Evolutionary conservation across 2,329 filamentous ascomycete species (phyloP).

Genomic region (Chaetomiaceae sp.): DNA sequence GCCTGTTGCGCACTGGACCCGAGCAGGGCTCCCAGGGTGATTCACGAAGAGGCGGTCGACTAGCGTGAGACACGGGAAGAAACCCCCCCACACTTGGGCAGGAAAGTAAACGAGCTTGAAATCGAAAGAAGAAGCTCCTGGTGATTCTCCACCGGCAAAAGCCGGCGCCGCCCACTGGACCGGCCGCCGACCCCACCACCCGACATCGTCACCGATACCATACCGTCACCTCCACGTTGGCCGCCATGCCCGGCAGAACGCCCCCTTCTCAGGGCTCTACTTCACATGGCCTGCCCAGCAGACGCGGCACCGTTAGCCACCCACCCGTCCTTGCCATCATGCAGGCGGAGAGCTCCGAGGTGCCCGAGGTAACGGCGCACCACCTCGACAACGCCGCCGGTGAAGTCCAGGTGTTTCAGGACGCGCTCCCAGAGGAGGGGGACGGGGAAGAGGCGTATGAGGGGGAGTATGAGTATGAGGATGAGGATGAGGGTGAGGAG

Average conservation of each 20-base stretch:
- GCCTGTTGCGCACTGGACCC: too few relatives aligned
- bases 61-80: too few relatives aligned
- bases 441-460: neutral
- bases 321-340: slow-evolving; percentile 1
- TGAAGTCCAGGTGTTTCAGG: slow-evolving; percentile 2
- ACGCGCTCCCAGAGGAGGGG: neutral
- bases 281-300: slow-evolving; percentile 11
- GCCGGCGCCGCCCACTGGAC: too few relatives aligned
- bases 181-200: too few relatives aligned
- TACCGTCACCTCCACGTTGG: neutral
- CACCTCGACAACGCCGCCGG: slow-evolving; percentile 10
- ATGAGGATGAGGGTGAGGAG: neutral
- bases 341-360: slow-evolving; percentile 6
- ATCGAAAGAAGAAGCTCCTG: too few relatives aligned
- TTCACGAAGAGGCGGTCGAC: too few relatives aligned
- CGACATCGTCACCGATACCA: neutral
- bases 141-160: too few relatives aligned
- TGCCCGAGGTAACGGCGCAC: slow-evolving; percentile 8
- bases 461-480: neutral
- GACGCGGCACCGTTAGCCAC: slow-evolving; percentile 7
- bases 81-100: too few relatives aligned
- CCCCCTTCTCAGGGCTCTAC: slow-evolving; percentile 4
- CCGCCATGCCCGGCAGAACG: slow-evolving; percentile 14
- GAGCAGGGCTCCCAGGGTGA: too few relatives aligned
- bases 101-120: too few relatives aligned